Percentiles rank a stretch among this genome's conserved stretches.
Conservation (phyloP, 192 early-diverging fungal species). For the Coemansia sp. region DNA sequence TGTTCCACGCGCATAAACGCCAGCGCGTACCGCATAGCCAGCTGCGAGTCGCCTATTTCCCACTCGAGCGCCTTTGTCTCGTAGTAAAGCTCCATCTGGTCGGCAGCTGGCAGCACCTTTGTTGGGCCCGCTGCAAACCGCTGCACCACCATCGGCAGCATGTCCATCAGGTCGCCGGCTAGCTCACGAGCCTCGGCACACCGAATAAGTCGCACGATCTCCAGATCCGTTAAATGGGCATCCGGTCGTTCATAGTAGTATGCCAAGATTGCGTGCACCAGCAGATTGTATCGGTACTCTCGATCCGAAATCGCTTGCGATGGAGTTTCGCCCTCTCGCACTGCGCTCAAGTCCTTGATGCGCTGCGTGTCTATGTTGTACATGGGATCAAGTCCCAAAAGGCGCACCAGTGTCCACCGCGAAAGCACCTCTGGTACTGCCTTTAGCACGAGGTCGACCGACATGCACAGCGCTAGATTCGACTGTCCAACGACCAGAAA, state of each 20-base stretch:
- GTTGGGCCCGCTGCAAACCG: conserved; percentile 3
- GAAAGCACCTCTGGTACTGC: neutral
- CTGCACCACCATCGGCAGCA: conserved; percentile 24
- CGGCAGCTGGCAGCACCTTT: neutral
- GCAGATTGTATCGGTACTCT: conserved; percentile 23
- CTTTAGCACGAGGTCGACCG: conserved; percentile 9
- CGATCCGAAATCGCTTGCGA: neutral
- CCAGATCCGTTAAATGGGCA: conserved; percentile 15
- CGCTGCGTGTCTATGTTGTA: neutral
- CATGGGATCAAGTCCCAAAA: conserved; percentile 10
- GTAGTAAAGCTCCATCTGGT: conserved; percentile 11
- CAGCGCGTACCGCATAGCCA: conserved; percentile 23
- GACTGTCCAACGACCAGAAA: conserved; percentile 20
- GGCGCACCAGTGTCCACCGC: conserved; percentile 23
- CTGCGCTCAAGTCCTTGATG: neutral
- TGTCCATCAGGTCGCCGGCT: conserved; percentile 12
- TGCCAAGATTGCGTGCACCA: conserved; percentile 4
- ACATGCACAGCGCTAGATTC: conserved; percentile 19
- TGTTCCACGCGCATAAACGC: conserved; percentile 11
- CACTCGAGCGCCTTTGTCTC: neutral
- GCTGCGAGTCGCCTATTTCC: conserved; percentile 7
- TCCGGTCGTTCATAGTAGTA: conserved; percentile 16
- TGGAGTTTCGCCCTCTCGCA: neutral
- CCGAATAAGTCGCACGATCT: conserved; percentile 23
- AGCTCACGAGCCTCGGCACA: conserved; percentile 13